A percentile compares a stretch with the other conserved stretches of the same genome.
phyloP scores from a whole-genome alignment of 495 filamentous ascomycete genomes.

The Darksidea phi region DNA sequence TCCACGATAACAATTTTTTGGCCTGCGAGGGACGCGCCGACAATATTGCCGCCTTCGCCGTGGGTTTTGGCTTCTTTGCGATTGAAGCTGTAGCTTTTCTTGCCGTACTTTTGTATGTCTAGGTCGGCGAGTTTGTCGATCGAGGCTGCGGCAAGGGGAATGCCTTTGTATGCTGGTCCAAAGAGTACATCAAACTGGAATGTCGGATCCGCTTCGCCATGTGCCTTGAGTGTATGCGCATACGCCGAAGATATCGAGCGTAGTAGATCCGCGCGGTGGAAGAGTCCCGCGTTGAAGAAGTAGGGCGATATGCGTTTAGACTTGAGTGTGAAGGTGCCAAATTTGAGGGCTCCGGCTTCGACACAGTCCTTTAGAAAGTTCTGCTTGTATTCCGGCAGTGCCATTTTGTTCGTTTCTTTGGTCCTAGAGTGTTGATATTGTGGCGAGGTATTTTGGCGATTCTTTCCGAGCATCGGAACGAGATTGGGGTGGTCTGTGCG shows the following conservation, averaged over 20 bases:
- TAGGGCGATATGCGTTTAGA: slow-evolving; percentile 92
- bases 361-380: slow-evolving; percentile 72
- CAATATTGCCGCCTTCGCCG: slow-evolving; percentile 88
- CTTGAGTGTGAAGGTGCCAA: slow-evolving; percentile 88
- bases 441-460: not conserved
- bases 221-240: slow-evolving; percentile 64
- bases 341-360: slow-evolving; percentile 72
- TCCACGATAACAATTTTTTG: slow-evolving; percentile 88
- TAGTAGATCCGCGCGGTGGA: slow-evolving; percentile 74
- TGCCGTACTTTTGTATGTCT: slow-evolving; percentile 53
- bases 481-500: slow-evolving; percentile 12
- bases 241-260: slow-evolving; percentile 74
- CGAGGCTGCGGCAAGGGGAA: slow-evolving; percentile 75
- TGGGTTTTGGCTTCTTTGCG: slow-evolving; percentile 93
- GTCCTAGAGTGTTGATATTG: slow-evolving; percentile 1
- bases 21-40: slow-evolving; percentile 77
- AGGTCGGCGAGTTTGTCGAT: slow-evolving; percentile 66
- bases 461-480: slow-evolving; percentile 15
- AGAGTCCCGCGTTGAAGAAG: slow-evolving; percentile 93
- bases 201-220: slow-evolving; percentile 42
- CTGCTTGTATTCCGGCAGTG: slow-evolving; percentile 52
- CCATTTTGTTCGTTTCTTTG: not conserved
- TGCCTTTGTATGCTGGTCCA: slow-evolving; percentile 95
- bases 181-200: slow-evolving; percentile 68
- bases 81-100: slow-evolving; percentile 83